These are phyloP conservation scores for Hordeum marinum DNA, from an alignment of 176 grass and related monocot species.

Conservation along the genomic window DNA sequence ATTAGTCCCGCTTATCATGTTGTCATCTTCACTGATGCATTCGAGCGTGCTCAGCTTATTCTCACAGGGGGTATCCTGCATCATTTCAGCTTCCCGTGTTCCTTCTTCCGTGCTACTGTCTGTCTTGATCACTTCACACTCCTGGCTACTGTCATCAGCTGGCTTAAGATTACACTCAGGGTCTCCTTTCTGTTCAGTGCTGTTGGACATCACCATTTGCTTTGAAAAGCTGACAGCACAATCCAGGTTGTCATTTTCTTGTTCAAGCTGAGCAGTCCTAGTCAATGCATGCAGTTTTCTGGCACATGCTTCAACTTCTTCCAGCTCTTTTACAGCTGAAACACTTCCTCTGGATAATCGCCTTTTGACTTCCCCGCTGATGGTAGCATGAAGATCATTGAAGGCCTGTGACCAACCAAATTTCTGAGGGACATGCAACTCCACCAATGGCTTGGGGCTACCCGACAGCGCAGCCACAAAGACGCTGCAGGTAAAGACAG, in stretches of 20 bases:
- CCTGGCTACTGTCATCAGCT: not conserved
- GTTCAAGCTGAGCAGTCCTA: slow-evolving; percentile 10
- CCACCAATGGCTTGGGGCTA: slow-evolving; percentile 39
- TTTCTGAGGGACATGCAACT: slow-evolving; percentile 57
- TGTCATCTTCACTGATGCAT: slow-evolving; percentile 14
- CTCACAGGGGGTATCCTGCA: not conserved
- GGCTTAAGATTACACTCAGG: not conserved
- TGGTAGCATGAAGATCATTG: slow-evolving; percentile 38
- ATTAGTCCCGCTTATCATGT: not conserved
- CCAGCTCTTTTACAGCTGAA: slow-evolving; percentile 59
- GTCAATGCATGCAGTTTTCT: slow-evolving; percentile 41
- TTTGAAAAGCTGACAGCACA: slow-evolving; percentile 13
- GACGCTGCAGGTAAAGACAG: slow-evolving; percentile 48
- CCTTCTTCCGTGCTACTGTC: slow-evolving; percentile 1
- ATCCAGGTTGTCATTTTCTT: slow-evolving; percentile 22
- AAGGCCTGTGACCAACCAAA: slow-evolving; percentile 76
- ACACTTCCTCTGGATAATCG: slow-evolving; percentile 19
- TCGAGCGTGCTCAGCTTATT: not conserved
- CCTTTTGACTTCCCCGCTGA: slow-evolving; percentile 44
- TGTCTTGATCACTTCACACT: not conserved
- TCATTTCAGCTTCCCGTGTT: not conserved
- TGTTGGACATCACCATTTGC: not conserved
- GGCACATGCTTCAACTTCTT: slow-evolving; percentile 49
- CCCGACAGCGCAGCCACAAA: slow-evolving; percentile 48
- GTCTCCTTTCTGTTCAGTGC: not conserved